Conservation (phyloP, 768 basidiomycete genomes). For the Cytidiella melzeri region DNA sequence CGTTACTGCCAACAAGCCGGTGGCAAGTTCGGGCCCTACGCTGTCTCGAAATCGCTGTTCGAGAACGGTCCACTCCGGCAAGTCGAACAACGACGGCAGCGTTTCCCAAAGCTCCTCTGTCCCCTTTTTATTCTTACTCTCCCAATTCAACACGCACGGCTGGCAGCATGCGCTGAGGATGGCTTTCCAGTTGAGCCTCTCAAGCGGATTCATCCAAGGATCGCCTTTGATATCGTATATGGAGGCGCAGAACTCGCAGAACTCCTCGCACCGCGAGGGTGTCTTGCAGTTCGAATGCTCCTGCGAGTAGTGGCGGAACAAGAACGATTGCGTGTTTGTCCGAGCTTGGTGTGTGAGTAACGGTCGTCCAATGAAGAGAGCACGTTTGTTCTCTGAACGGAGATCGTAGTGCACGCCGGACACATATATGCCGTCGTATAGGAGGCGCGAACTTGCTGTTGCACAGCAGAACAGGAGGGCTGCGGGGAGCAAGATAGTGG, state of each 20-base stretch:
- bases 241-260: constrained; percentile 8
- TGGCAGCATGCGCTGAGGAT: constrained; percentile 8
- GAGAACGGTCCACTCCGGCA: constrained; percentile 18
- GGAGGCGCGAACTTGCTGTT: neutral
- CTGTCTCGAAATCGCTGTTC: neutral
- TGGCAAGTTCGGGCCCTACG: neutral
- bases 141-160: constrained; percentile 13
- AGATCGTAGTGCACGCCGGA: constrained; percentile 1
- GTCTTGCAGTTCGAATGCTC: neutral
- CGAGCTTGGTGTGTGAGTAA: constrained; percentile 9
- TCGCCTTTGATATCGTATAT: constrained; percentile 10
- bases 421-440: constrained; percentile 6
- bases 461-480: constrained; percentile 10
- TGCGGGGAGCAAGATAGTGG: constrained; percentile 7
- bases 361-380: constrained; percentile 8
- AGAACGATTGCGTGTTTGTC: constrained; percentile 7
- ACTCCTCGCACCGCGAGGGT: constrained; percentile 1
- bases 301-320: neutral
- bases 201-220: constrained; percentile 14
- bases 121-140: constrained; percentile 4
- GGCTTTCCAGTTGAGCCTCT: constrained; percentile 9
- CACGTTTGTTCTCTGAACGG: constrained; percentile 5
- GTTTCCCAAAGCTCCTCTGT: constrained; percentile 15
- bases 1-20: too few species aligned
- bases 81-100: constrained; percentile 17